Evolutionary conservation across 805 yeast genomes (phyloP).

Genomic region (Nakazawaea sp.): DNA sequence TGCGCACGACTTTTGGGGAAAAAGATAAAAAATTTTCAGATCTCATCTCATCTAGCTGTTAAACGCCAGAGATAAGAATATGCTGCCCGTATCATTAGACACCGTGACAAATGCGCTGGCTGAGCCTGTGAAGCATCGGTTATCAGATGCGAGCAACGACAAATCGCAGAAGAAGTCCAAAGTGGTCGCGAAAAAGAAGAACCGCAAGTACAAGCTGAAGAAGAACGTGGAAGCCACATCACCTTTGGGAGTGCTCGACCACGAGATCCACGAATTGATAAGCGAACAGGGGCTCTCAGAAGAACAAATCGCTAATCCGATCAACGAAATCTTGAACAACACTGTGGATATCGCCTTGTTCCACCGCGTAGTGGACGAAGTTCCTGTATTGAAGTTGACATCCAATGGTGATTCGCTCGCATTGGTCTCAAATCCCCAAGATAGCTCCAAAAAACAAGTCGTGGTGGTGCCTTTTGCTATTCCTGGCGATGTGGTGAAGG

Average conservation of each 20-base stretch:
- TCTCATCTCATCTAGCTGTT: too few species aligned
- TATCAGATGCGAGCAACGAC: too few species aligned
- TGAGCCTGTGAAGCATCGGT: too few species aligned
- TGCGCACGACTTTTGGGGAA: too few species aligned
- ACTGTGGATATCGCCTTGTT: slow-evolving; percentile 36
- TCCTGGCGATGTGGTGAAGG: slow-evolving; percentile 74
- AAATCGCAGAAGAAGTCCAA: too few species aligned
- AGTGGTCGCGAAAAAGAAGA: slow-evolving; percentile 26
- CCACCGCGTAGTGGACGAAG: slow-evolving; percentile 54
- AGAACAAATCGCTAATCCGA: slow-evolving; percentile 56
- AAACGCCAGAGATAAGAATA: too few species aligned
- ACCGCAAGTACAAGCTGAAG: slow-evolving; percentile 49
- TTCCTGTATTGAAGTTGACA: slow-evolving; percentile 49
- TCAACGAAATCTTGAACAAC: slow-evolving; percentile 59
- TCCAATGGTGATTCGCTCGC: slow-evolving; percentile 90
- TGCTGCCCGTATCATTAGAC: slow-evolving; percentile 8
- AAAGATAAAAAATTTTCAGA: too few species aligned
- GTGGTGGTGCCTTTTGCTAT: slow-evolving; percentile 80
- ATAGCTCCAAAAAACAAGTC: slow-evolving; percentile 39
- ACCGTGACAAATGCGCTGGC: too few species aligned
- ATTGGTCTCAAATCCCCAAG: slow-evolving; percentile 54
- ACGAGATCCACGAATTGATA: slow-evolving; percentile 62
- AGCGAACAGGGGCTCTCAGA: slow-evolving; percentile 31
- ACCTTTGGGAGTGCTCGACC: slow-evolving; percentile 70
- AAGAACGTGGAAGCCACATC: slow-evolving; percentile 70